phyloP scores from a whole-genome alignment of 208 protist species.

The Leishmania lainsoni region DNA sequence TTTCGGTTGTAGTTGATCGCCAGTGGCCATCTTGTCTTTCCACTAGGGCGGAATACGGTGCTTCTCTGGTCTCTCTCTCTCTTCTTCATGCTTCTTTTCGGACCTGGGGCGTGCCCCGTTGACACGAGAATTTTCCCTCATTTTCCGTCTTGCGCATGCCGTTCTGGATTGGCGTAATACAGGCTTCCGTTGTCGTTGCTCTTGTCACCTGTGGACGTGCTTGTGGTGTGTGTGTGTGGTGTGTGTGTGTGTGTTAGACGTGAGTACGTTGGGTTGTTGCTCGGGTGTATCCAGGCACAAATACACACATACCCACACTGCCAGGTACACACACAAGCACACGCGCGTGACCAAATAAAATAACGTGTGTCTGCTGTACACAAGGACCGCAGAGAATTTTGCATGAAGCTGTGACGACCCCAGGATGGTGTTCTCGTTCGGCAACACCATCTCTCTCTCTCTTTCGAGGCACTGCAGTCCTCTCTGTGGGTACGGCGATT shows the following conservation, averaged over 20 bases:
- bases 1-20: not conserved
- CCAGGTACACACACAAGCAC: not conserved
- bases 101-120: not conserved
- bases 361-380: not conserved
- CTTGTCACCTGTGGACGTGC: not conserved
- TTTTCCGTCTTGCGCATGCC: not conserved
- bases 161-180: not conserved
- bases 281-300: not conserved
- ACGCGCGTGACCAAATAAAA: not conserved
- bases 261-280: not conserved
- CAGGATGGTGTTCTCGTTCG: not conserved
- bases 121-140: not conserved
- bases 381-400: not conserved
- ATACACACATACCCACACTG: not conserved
- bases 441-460: not conserved
- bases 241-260: not conserved
- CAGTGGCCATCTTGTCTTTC: too few species aligned
- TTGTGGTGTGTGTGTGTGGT: not conserved
- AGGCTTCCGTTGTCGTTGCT: not conserved
- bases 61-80: constrained; percentile 1
- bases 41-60: not conserved
- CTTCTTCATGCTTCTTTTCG: not conserved
- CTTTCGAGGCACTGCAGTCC: not conserved
- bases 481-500: not conserved
- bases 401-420: not conserved